Evolutionary conservation across 169 alveolate species (phyloP).

Genomic region (Eimeria necatrix): DNA sequence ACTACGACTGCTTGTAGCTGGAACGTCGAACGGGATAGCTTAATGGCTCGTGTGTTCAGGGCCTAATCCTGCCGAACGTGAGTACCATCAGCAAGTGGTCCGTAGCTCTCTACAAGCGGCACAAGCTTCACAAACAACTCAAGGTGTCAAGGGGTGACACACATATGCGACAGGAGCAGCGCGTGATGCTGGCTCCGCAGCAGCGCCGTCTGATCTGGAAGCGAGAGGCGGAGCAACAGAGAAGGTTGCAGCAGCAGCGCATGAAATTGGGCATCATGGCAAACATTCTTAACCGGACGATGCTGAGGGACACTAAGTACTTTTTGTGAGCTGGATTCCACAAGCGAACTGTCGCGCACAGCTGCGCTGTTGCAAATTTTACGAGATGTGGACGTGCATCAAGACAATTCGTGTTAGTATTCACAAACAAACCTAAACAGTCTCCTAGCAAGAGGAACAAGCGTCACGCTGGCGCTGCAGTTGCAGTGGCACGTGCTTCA

Average conservation of each 20-base stretch:
- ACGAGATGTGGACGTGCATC: no score
- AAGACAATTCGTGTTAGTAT: no score
- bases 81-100: not conserved
- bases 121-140: slow-evolving; percentile 26
- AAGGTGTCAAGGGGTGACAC: not conserved
- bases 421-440: no score
- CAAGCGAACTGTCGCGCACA: no score
- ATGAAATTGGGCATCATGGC: slow-evolving; percentile 55
- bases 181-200: slow-evolving; percentile 38
- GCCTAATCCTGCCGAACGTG: not conserved
- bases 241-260: slow-evolving; percentile 7
- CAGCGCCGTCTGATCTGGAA: slow-evolving; percentile 53
- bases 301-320: slow-evolving; percentile 53
- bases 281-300: slow-evolving; percentile 48
- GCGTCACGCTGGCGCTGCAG: not conserved
- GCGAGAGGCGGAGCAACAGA: slow-evolving; percentile 67
- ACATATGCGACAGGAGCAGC: not conserved
- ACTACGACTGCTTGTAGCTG: not conserved
- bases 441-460: no score
- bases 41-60: not conserved
- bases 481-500: not conserved
- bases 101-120: slow-evolving; percentile 13
- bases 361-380: no score
- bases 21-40: not conserved
- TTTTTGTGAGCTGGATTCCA: slow-evolving; percentile 18